Evolutionary conservation across 257 asterid genomes (phyloP), one percentile per base, ranked within the genome.

Genomic region (Solanum piurae): DNA sequence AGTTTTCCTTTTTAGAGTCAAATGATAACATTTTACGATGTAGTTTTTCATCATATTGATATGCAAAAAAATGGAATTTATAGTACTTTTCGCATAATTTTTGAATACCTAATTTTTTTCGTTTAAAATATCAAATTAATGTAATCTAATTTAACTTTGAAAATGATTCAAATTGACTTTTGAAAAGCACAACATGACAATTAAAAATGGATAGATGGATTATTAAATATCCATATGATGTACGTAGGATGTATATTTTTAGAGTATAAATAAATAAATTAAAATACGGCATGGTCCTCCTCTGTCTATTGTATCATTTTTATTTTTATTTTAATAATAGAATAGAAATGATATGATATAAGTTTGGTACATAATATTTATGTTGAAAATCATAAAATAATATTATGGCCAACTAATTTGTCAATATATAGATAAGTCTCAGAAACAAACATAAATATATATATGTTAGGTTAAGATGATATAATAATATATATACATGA

Each of bases 151-250:
- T 46, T 46, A 46, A 46, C 0, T 46, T 46, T 46, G 0, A 0
- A 46, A 46, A 46, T 46, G 13, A 46, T 20, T 46, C 20, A 46
- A 46, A 46, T 13, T 46, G 1, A 46, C 1, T 46, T 46, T 46
- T 0, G 0, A 46, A 46, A 46, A 46, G 0, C 1, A 1, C 0
- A 46, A 46, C 20, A 46, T 46, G 2, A 46, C 20, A 46, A 4
- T 13, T 46, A 12, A 46, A 46, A 46, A 46, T 46, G 3, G 0
- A 46, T 1, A 1, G 0, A 46, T 0, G 20, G 0, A 46, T 4
- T 46, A 46, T 4, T 46, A 46, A 46, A 13, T 46, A 46, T 46
- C 0, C 55, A 46, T 13, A 2, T 46, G 20, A 46, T 46, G 20
- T 46, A 46, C 55, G 55, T 46, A 46, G 55, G 55, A 46, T 46